Conservation (phyloP, 2,329 filamentous ascomycete species). For the Cordyceps fumosorosea region DNA sequence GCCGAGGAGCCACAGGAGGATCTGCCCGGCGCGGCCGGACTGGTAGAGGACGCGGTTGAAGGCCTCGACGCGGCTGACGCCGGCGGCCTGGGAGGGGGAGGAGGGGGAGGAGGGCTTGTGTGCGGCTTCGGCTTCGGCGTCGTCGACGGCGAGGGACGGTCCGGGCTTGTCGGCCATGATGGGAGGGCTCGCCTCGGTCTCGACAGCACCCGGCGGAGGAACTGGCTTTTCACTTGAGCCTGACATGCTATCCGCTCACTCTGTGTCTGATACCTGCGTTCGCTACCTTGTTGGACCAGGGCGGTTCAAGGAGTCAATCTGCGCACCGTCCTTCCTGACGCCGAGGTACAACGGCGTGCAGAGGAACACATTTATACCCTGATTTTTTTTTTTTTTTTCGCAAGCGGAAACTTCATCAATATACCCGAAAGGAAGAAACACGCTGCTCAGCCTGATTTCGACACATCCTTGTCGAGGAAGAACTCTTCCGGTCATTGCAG, state of each 20-base stretch:
- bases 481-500: neutral
- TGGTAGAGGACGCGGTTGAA: constrained; percentile 35
- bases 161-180: neutral
- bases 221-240: neutral
- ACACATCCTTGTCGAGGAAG: neutral
- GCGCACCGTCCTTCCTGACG: neutral
- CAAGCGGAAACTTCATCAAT: neutral
- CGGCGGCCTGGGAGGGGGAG: constrained; percentile 16
- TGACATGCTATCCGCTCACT: neutral
- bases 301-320: neutral
- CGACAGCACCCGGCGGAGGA: too few relatives aligned
- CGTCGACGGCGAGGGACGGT: neutral
- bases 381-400: too few relatives aligned
- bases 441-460: neutral
- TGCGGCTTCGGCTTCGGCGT: neutral
- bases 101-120: neutral
- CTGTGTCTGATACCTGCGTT: neutral
- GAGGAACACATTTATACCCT: neutral
- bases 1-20: constrained; percentile 29
- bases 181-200: neutral
- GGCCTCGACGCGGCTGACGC: constrained; percentile 30
- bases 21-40: constrained; percentile 28
- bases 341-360: neutral
- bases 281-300: neutral
- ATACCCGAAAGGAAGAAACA: neutral